These are phyloP conservation scores for Cryomyces minteri DNA, from an alignment of 495 filamentous ascomycete species.

Conservation along the genomic window DNA sequence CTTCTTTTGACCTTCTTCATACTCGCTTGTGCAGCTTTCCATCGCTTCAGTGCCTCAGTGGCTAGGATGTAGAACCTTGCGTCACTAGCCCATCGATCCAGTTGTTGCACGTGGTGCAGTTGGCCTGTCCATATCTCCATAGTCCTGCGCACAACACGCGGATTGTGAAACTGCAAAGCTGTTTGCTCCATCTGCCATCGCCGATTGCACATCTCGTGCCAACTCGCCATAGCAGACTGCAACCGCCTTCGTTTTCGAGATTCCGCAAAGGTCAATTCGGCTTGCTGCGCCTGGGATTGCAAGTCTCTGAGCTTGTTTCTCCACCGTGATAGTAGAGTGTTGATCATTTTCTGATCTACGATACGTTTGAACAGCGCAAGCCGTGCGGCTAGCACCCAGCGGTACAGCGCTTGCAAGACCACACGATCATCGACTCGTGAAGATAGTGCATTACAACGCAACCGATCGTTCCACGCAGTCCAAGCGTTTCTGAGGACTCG, in stretches of 20 bases:
- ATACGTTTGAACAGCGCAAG: slow-evolving; percentile 33
- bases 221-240: slow-evolving; percentile 2
- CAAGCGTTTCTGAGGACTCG: slow-evolving; percentile 38
- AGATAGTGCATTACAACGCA: slow-evolving; percentile 34
- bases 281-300: slow-evolving; percentile 2
- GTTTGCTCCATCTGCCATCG: slow-evolving; percentile 5
- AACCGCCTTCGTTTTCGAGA: slow-evolving; percentile 5
- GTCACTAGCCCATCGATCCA: slow-evolving; percentile 34
- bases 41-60: slow-evolving; percentile 32
- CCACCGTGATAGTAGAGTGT: slow-evolving; percentile 16
- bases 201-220: neutral
- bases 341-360: slow-evolving; percentile 29
- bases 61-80: slow-evolving; percentile 41
- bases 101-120: slow-evolving; percentile 24
- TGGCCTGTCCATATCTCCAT: slow-evolving; percentile 30
- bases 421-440: slow-evolving; percentile 38
- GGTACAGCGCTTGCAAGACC: slow-evolving; percentile 39
- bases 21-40: slow-evolving; percentile 32
- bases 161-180: slow-evolving; percentile 34
- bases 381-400: slow-evolving; percentile 41
- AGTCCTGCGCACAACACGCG: slow-evolving; percentile 28
- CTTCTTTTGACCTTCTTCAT: slow-evolving; percentile 35
- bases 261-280: slow-evolving; percentile 6
- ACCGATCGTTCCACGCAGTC: slow-evolving; percentile 47
- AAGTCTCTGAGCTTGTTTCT: slow-evolving; percentile 9